A percentile compares a stretch with the other conserved stretches of the same genome.
Conservation (phyloP, 495 filamentous ascomycete species). For the Annulohypoxylon bovei region DNA sequence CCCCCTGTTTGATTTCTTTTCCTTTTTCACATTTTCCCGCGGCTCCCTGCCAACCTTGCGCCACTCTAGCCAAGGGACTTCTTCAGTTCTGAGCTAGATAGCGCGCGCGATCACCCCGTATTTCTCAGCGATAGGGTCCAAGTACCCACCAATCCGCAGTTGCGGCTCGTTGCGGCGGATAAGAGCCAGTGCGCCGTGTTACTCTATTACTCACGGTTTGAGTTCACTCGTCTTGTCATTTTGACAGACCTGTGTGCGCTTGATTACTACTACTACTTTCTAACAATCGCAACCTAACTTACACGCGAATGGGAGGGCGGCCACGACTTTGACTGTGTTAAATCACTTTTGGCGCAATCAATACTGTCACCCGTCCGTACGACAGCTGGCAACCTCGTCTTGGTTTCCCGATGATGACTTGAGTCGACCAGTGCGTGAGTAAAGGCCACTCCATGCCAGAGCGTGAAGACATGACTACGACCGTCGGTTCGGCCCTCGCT, state of each 20-base stretch:
- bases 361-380: slow-evolving; percentile 9
- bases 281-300: slow-evolving; percentile 21
- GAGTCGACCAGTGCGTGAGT: slow-evolving; percentile 48
- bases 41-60: slow-evolving; percentile 18
- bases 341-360: slow-evolving; percentile 40
- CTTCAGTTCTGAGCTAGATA: slow-evolving; percentile 32
- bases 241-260: slow-evolving; percentile 23
- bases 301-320: slow-evolving; percentile 35
- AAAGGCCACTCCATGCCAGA: slow-evolving; percentile 45
- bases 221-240: slow-evolving; percentile 16
- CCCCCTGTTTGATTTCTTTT: slow-evolving; percentile 2
- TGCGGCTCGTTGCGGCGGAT: slow-evolving; percentile 42
- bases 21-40: slow-evolving; percentile 6
- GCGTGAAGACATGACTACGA: slow-evolving; percentile 58
- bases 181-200: slow-evolving; percentile 31
- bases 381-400: slow-evolving; percentile 23
- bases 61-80: slow-evolving; percentile 32
- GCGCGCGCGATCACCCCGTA: slow-evolving; percentile 36
- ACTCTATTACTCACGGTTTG: slow-evolving; percentile 31
- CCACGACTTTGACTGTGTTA: slow-evolving; percentile 27
- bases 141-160: slow-evolving; percentile 39
- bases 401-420: slow-evolving; percentile 44
- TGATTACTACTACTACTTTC: slow-evolving; percentile 19
- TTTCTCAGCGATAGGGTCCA: slow-evolving; percentile 33
- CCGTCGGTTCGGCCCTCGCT: slow-evolving; percentile 49